Evolutionary conservation across 495 filamentous ascomycete species (phyloP).

Genomic region (Xylaria palmicola): DNA sequence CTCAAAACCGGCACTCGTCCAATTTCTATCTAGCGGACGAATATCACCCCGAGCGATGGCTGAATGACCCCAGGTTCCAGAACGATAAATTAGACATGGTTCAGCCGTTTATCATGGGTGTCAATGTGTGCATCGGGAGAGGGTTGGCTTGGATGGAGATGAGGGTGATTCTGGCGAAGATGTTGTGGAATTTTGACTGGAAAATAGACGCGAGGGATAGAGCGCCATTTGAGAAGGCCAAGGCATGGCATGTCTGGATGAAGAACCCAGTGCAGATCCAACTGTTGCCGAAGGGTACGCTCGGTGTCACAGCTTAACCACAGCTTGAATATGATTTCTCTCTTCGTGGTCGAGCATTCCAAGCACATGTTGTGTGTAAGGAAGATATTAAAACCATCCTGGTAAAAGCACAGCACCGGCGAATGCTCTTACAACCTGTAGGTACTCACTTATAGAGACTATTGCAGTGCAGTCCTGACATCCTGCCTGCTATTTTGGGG

Average conservation of each 20-base stretch:
- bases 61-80: background rate
- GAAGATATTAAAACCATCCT: too few species aligned
- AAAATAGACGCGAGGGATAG: background rate
- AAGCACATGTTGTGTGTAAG: too few species aligned
- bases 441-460: too few species aligned
- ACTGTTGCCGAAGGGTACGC: background rate
- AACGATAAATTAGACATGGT: background rate
- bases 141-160: background rate
- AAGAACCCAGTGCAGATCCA: background rate
- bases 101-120: background rate
- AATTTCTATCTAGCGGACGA: background rate
- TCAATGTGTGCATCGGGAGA: conserved; percentile 1
- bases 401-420: too few species aligned
- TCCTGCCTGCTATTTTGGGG: too few species aligned
- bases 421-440: too few species aligned
- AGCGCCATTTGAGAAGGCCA: background rate
- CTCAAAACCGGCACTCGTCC: background rate
- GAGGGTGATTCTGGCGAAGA: background rate
- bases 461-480: too few species aligned
- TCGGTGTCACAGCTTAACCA: background rate
- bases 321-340: background rate
- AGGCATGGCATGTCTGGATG: background rate
- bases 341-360: too few species aligned
- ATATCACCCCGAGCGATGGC: background rate
- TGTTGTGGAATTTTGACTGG: conserved; percentile 3